Evolutionary conservation across 2,329 filamentous ascomycete genomes (phyloP), one percentile per base, ranked within the genome.

Genomic region (Xylariaceae sp.): DNA sequence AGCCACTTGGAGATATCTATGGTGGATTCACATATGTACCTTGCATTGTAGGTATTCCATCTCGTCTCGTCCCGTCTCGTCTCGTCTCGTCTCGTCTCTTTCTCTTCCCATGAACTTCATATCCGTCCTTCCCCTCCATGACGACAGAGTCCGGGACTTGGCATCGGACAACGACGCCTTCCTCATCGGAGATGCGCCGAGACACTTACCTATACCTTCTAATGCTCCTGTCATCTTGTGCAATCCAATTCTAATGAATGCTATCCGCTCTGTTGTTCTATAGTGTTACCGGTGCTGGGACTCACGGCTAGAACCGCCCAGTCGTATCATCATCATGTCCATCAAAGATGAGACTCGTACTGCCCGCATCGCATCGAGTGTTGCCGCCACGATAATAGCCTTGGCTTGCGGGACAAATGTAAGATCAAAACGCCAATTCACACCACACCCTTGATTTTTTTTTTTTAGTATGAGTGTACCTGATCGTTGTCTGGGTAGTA

Each of bases 331-430:
- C 60, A 63, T 52, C 56, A 76, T 67, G 59, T 76, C 78, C 71
- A 66, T 75, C 50, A 76, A 80, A 61, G 72, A 71, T 35, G 71
- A 76, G 47, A 73, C 83, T 62, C 76, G 80, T 60, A 81, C 78
- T 66, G 85, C 84, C 59, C 87, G 91, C 63, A 77, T 95, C 51
- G 73, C 94, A 54, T 91, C 92, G 61, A 92, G 91, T 64, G 76
- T 91, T 55, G 91, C 91, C 48, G 91, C 90, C 31, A 96, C 91
- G 12, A 70, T 84, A 60, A 90, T 96, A 59, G 85, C 91, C 12
- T 78, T 97, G 56, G 90, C 91, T 57, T 96, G 91, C 71, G 94
- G 94, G 58, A 95, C 91, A 60, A 96, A 96, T 72, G 91, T 95
- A 73, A 66, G 84, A 73, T 19, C 19, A 30, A 46, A 26, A 2